Evolutionary conservation across 345 rosid genomes (phyloP).

Genomic region (Aquilaria yunnanensis): DNA sequence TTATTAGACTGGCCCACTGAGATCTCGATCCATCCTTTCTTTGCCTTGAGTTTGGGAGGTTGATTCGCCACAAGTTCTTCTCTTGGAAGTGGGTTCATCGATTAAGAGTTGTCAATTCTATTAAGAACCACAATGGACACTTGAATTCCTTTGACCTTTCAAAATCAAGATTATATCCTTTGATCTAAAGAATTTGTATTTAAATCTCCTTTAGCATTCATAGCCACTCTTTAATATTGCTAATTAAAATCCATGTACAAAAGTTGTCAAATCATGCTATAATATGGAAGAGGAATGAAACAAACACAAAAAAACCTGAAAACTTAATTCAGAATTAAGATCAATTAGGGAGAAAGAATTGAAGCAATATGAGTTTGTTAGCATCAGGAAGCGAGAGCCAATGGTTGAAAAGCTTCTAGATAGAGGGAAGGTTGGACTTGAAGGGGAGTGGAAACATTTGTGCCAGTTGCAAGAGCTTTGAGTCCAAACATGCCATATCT

Average conservation of each 20-base stretch:
- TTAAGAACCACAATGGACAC: no score
- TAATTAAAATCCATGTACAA: not conserved
- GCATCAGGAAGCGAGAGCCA: constrained; percentile 94
- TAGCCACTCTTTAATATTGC: no score
- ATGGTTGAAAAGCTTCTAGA: constrained; percentile 74
- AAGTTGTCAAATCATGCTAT: not conserved
- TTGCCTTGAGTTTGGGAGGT: constrained; percentile 14
- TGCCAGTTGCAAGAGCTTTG: constrained; percentile 74
- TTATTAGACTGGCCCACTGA: constrained; percentile 24
- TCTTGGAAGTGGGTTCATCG: constrained; percentile 57
- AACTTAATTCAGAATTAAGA: constrained; percentile 1
- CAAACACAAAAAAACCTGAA: not conserved
- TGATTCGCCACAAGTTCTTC: constrained; percentile 28
- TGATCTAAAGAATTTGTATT: no score
- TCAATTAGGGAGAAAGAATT: not conserved
- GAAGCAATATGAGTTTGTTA: constrained; percentile 51
- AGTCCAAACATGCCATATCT: constrained; percentile 63
- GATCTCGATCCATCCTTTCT: constrained; percentile 19
- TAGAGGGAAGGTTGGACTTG: constrained; percentile 67
- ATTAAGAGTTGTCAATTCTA: no score
- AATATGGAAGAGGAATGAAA: no score
- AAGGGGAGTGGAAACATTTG: constrained; percentile 69
- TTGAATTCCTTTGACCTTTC: no score
- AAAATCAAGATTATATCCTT: no score
- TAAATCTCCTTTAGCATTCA: no score